Percentiles rank a stretch among this genome's conserved stretches.
phyloP scores from a whole-genome alignment of 2,329 filamentous ascomycete genomes.

The Colletotrichum paranaense region DNA sequence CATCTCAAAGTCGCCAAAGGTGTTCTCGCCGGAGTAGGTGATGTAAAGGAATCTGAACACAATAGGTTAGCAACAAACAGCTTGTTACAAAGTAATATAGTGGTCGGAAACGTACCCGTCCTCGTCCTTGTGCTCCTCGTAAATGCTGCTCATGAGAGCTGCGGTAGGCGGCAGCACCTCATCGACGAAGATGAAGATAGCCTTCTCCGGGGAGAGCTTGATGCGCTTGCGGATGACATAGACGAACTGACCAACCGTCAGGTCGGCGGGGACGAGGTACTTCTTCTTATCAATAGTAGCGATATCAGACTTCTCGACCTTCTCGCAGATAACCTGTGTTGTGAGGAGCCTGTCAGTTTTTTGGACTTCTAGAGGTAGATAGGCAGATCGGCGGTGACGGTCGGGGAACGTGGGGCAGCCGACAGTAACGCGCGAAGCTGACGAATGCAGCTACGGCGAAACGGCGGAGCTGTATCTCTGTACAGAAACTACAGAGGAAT shows the following conservation, averaged over 20 bases:
- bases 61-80: neutral
- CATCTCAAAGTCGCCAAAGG: conserved; percentile 75
- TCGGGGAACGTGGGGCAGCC: conserved; percentile 27
- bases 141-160: conserved; percentile 99
- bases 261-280: conserved; percentile 95
- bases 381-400: conserved; percentile 31
- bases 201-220: conserved; percentile 99
- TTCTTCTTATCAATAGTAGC: conserved; percentile 99
- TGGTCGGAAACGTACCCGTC: conserved; percentile 64
- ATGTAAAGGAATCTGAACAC: conserved; percentile 89
- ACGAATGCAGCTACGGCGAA: neutral
- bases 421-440: conserved; percentile 27
- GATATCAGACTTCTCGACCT: conserved; percentile 99
- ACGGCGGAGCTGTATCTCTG: neutral
- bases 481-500: neutral
- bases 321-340: conserved; percentile 95
- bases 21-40: conserved; percentile 99
- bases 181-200: conserved; percentile 99
- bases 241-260: conserved; percentile 99
- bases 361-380: neutral
- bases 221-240: conserved; percentile 99
- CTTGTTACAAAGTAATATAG: neutral
- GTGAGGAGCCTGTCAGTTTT: conserved; percentile 37
- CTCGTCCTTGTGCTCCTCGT: conserved; percentile 97
- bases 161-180: conserved; percentile 97